phyloP scores from a whole-genome alignment of 371 early-diverging fungal genomes.

The Mucor velutinosus region DNA sequence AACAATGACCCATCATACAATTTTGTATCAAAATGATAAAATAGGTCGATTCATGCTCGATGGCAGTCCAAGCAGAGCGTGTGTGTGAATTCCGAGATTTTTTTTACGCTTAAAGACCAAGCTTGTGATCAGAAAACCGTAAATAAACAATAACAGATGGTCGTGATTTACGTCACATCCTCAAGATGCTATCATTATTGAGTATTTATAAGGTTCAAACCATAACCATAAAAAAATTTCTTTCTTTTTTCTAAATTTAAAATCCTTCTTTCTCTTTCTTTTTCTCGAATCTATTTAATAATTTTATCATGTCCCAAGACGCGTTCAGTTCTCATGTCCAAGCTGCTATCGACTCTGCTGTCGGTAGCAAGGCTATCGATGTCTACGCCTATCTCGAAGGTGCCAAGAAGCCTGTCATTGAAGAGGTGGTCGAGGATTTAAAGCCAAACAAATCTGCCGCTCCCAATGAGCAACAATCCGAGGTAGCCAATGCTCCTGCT shows the following conservation, averaged over 20 bases:
- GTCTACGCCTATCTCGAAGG: slow-evolving; percentile 27
- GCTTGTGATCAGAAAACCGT: slow-evolving; percentile 1
- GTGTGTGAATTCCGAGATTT: background rate
- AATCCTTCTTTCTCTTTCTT: slow-evolving; percentile 10
- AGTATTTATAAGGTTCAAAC: background rate
- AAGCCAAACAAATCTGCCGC: background rate
- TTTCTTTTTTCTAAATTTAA: slow-evolving; percentile 5
- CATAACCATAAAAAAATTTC: slow-evolving; percentile 6
- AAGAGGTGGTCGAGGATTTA: slow-evolving; percentile 1
- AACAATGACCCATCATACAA: background rate
- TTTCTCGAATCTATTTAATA: slow-evolving; percentile 1
- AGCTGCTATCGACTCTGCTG: slow-evolving; percentile 32
- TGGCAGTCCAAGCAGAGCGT: background rate
- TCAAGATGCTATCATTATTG: background rate
- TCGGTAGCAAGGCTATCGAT: slow-evolving; percentile 28
- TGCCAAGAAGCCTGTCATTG: slow-evolving; percentile 4
- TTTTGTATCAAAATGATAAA: background rate
- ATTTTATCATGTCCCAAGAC: slow-evolving; percentile 18
- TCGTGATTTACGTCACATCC: slow-evolving; percentile 4
- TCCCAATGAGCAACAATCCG: background rate
- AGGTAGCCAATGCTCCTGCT: background rate
- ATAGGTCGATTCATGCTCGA: background rate
- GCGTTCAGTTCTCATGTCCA: slow-evolving; percentile 24
- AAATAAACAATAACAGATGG: background rate
- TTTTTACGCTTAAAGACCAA: background rate